Evolutionary conservation across 345 rosid genomes (phyloP), one percentile per base, ranked within the genome.

Genomic region (Clarkia xantiana): DNA sequence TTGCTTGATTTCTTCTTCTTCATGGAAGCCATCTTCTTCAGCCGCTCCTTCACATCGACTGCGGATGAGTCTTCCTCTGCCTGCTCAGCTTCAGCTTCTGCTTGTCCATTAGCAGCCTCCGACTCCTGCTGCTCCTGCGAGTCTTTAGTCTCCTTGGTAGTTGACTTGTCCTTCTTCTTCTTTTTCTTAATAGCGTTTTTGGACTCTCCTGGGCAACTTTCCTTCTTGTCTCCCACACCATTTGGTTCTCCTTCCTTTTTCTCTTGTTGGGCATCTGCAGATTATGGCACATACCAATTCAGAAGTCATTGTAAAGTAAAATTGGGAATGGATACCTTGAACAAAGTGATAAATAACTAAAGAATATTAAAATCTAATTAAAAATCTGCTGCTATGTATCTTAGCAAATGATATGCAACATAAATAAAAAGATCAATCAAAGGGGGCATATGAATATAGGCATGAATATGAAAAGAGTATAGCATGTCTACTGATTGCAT

Each of bases 1-100:
- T 73, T 76, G 58, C 76, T 52, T 11, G 82, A 71, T 60, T 79
- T 79, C 69, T 79, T 79, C 71, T 79, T 79, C 75, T 79, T 79
- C 40, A 56, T 9, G 10, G 80, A 76, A 19, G 72, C 67, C 76
- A 73, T 55, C 66, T 59, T 79, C 82, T 72, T 80, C 49, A 77
- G 43, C 15, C 77, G 71, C 61, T 72, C 88, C 60, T 80, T 80
- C 38, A 75, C 62, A 51, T 72, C 87, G 55, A 66, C 62, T 15
- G 70, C 42, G 44, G 80, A 63, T 23, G 59, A 60, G 54, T 71
- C 78, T 25, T 65, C 79, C 46, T 65, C 73, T 0, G 34, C 66
- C 47, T 62, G 66, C 36, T 76, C 78, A 3, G 58, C 9, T 53
- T 41, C 67, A 10, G 8, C 36, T 29, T 29, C 36, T 29, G 36